Base-by-base conservation (phyloP, 2,329 filamentous ascomycete genomes). In the Nannizzia gypsea region DNA sequence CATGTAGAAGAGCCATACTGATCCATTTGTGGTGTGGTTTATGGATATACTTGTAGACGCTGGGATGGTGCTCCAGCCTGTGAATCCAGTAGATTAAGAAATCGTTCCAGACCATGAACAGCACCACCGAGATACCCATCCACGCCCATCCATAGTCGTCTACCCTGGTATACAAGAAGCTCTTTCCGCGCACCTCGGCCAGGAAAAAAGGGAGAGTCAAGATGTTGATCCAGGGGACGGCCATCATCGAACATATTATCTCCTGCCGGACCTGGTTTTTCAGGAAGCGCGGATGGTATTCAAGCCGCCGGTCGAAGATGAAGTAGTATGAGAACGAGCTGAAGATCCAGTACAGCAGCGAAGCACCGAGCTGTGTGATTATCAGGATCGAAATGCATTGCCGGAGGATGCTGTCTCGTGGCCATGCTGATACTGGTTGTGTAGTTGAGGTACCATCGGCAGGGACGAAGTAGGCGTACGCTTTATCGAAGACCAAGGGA, bases 1-100 rank as follows among this genome's bases (percentile, higher is more conserved):
- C 13, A n/a, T 9, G 20, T 38, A 48, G 26, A n/a, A 2, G 34
- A 59, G 3, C 8, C 58, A 38, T 52, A 59, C 58, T 48, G 17
- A 59, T 92, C 89, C 89, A 93, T 78, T 92, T 93, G 83, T 93
- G 89, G 75, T 95, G 89, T 64, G 88, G 84, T 82, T 95, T 95
- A 81, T 95, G 89, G 58, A 93, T 80, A 66, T 78, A 77, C 78
- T 89, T 90, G 81, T 93, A 95, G 65, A 89, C 68, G 57, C 72
- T 70, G 17, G 85, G 86, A 73, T 87, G 83, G 75, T 91, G 88
- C 61, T 90, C 81, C 59, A 80, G 83, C 60, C 88, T 84, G 76
- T 90, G 88, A 68, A 89, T 89, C 78, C 84, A 86, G 79, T 91
- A 90, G 75, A 91, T 88, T 75, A 78, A 83, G 70, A 84, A 84